phyloP scores from a whole-genome alignment of 1,284 basidiomycete genomes.

The Phellinidium pouzarii region DNA sequence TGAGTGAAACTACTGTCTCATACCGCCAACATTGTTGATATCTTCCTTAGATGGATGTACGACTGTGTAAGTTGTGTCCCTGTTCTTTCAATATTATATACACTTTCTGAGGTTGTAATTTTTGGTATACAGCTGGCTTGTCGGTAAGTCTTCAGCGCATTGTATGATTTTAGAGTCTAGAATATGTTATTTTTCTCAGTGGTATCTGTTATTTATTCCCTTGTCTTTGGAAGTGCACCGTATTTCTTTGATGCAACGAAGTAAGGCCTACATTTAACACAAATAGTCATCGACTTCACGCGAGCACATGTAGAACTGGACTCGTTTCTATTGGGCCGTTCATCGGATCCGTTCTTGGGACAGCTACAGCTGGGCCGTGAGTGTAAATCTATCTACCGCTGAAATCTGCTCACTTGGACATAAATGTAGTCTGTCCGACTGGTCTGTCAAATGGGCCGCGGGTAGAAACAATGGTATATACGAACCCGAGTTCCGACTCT shows the following conservation, averaged over 20 bases:
- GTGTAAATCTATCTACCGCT: background rate
- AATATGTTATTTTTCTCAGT: conserved; percentile 27
- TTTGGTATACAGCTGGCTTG: conserved; percentile 35
- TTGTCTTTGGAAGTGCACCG: conserved; percentile 13
- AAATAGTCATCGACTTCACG: background rate
- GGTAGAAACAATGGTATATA: conserved; percentile 38
- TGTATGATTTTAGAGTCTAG: conserved; percentile 35
- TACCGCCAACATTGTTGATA: conserved; percentile 27
- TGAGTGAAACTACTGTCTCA: background rate
- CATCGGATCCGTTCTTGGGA: conserved; percentile 36
- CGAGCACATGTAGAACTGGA: conserved; percentile 19
- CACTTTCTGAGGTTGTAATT: conserved; percentile 19
- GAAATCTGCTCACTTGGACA: background rate
- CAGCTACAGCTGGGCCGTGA: conserved; percentile 32
- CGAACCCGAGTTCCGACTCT: conserved; percentile 41
- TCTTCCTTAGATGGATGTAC: conserved; percentile 34
- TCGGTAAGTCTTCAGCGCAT: conserved; percentile 35
- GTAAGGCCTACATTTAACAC: background rate
- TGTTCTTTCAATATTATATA: background rate
- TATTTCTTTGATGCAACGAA: conserved; percentile 9
- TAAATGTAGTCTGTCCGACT: conserved; percentile 32
- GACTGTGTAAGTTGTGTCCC: conserved; percentile 32
- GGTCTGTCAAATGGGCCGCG: conserved; percentile 36
- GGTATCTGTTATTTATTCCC: background rate
- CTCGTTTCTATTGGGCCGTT: conserved; percentile 38